Base-by-base conservation (phyloP, 169 alveolate species). In the Theileria annulata region DNA sequence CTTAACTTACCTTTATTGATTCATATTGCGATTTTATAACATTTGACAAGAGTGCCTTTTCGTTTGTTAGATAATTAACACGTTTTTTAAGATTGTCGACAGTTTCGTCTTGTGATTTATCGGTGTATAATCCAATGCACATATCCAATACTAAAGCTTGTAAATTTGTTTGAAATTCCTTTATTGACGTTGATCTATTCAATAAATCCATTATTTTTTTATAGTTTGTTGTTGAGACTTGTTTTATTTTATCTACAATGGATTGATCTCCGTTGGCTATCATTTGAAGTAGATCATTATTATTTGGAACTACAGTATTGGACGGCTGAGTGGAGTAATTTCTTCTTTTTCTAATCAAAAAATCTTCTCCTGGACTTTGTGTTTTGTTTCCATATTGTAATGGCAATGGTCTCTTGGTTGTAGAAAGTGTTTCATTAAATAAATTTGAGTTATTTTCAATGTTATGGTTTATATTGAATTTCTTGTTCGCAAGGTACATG, bases 1-100 rank as follows among this genome's bases (percentile, higher is more conserved):
- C 67, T 64, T 10, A 6, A 2, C 76, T 49, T 4, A 69, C 71
- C 66, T 79, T 49, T 2, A 77, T 77, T 12, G 79, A 75, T n/a
- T 84, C 90, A 48, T 84, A 77, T 42, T 84, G 90, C 79, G 71
- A 71, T n/a, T 77, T 48, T 2, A 84, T 42, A 30, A 84, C 71
- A 60, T 70, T 77, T 30, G 72, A 70, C 19, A 84, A 72, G 37
- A 78, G 74, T 31, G 23, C 67, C 73, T 84, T 84, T 33, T 71
- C 84, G 21, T 82, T 73, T 6, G 31, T 25, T 42, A 82, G 69
- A 28, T 75, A 76, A 49, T 59, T 67, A 10, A 82, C 71, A 49
- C 77, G 54, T 31, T 66, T 80, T 25, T n/a, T 15, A n/a, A 80
- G 77, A n/a, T 80, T 23, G 51, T 23, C 8, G 28, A 37, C 23